These are phyloP conservation scores for Achaetomium macrosporum DNA, from an alignment of 2,329 filamentous ascomycete species.

Conservation along the genomic window DNA sequence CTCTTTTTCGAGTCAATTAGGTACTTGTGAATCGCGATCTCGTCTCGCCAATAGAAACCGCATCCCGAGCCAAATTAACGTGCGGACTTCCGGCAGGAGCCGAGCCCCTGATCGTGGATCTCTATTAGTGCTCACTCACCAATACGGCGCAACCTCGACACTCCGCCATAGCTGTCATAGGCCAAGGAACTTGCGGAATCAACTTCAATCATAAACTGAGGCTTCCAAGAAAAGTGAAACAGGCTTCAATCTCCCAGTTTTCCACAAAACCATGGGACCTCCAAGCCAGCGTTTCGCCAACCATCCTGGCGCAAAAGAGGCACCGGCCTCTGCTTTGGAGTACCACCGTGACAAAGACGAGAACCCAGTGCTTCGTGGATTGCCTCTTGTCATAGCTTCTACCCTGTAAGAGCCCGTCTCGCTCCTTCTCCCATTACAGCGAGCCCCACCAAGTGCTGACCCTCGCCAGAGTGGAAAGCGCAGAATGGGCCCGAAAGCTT, in stretches of 20 bases:
- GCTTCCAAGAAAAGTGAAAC: no score
- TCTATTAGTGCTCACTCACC: no score
- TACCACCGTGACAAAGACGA: constrained; percentile 39
- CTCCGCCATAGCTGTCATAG: no score
- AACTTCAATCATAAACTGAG: no score
- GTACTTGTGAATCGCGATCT: no score
- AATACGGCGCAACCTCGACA: no score
- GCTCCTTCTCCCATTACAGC: background rate
- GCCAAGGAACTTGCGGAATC: no score
- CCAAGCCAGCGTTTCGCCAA: constrained; percentile 33
- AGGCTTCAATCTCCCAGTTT: background rate
- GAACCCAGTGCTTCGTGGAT: constrained; percentile 66
- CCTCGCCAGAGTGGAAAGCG: constrained; percentile 48
- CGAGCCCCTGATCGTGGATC: no score
- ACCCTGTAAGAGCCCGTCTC: constrained; percentile 22
- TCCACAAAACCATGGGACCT: constrained; percentile 10
- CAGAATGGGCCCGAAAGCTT: constrained; percentile 55
- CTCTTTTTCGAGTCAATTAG: no score
- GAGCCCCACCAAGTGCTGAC: background rate
- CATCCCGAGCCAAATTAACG: no score
- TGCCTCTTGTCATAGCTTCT: constrained; percentile 51
- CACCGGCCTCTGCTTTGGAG: constrained; percentile 29
- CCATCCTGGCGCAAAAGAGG: constrained; percentile 38
- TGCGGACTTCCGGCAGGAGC: no score
- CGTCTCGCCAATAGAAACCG: no score